A percentile compares a stretch with the other conserved stretches of the same genome.
phyloP scores from a whole-genome alignment of 2,329 filamentous ascomycete species.

The Hypoxylon sp. region DNA sequence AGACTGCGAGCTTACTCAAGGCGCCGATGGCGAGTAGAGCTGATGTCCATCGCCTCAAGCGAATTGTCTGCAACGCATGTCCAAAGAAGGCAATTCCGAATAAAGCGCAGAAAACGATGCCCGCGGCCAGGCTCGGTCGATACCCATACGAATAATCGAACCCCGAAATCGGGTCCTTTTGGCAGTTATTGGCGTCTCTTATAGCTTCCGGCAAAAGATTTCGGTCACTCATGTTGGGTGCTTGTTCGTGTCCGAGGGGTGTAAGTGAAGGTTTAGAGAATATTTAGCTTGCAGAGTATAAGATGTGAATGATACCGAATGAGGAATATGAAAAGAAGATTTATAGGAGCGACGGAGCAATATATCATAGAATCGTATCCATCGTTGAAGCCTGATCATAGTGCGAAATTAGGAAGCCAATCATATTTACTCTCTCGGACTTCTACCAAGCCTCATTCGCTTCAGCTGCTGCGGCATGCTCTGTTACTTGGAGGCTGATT shows the following conservation, averaged over 20 bases:
- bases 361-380: not conserved
- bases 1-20: conserved; percentile 39
- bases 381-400: not conserved
- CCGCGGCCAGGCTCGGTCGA: conserved; percentile 47
- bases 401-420: not conserved
- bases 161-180: conserved; percentile 24
- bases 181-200: conserved; percentile 40
- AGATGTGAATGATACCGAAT: not conserved
- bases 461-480: conserved; percentile 18
- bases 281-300: not conserved
- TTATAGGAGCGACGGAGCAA: not conserved
- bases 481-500: not conserved
- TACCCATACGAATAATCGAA: conserved; percentile 48
- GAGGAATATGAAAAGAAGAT: not conserved
- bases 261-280: not conserved
- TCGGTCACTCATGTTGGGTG: conserved; percentile 4
- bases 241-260: not conserved
- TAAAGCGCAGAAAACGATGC: conserved; percentile 47
- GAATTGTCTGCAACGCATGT: conserved; percentile 44
- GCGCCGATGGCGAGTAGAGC: conserved; percentile 48
- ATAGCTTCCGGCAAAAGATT: conserved; percentile 26
- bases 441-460: conserved; percentile 10
- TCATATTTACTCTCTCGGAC: conserved; percentile 5
- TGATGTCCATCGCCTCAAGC: conserved; percentile 46
- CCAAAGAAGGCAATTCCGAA: conserved; percentile 48